Percentiles rank a stretch among this genome's conserved stretches.
Evolutionary conservation across 495 filamentous ascomycete genomes (phyloP).

Genomic region (Diplogelasinospora grovesii): DNA sequence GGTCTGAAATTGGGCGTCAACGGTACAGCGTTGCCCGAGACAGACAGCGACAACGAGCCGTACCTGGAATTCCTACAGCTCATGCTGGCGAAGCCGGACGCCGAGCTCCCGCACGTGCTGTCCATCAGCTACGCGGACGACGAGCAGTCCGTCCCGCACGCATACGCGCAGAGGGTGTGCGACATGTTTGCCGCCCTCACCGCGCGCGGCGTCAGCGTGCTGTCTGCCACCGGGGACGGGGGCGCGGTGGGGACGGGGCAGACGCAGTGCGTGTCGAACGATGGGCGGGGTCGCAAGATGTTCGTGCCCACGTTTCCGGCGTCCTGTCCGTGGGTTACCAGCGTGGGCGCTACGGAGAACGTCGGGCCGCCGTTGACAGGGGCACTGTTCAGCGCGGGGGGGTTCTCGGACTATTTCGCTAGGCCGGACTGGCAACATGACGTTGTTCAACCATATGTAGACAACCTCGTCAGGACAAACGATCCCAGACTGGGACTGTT

Average conservation of each 20-base stretch:
- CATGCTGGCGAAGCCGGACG: slow-evolving; percentile 52
- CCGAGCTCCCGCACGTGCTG: slow-evolving; percentile 63
- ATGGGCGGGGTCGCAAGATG: slow-evolving; percentile 52
- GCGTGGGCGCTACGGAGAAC: slow-evolving; percentile 63
- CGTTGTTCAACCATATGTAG: slow-evolving; percentile 51
- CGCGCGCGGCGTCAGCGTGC: slow-evolving; percentile 62
- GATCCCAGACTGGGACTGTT: slow-evolving; percentile 36
- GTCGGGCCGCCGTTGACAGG: slow-evolving; percentile 50
- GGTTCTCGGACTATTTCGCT: slow-evolving; percentile 65
- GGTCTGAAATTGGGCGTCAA: slow-evolving; percentile 51
- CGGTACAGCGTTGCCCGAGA: slow-evolving; percentile 32
- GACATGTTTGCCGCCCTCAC: slow-evolving; percentile 67
- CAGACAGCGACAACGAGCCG: slow-evolving; percentile 63
- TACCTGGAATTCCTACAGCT: slow-evolving; percentile 75
- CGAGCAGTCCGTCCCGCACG: slow-evolving; percentile 55
- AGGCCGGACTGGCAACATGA: slow-evolving; percentile 58
- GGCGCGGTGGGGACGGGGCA: slow-evolving; percentile 49
- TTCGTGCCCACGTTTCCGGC: slow-evolving; percentile 69
- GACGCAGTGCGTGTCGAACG: slow-evolving; percentile 56
- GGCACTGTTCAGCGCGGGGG: slow-evolving; percentile 55
- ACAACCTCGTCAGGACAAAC: slow-evolving; percentile 36
- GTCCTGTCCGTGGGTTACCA: slow-evolving; percentile 74
- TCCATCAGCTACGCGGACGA: slow-evolving; percentile 69
- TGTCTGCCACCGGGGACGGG: slow-evolving; percentile 69
- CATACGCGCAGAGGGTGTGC: slow-evolving; percentile 61